Percentiles rank a stretch among this genome's conserved stretches.
These are phyloP conservation scores for Fraxinus albicans DNA, from an alignment of 305 asterid species.

Conservation along the genomic window DNA sequence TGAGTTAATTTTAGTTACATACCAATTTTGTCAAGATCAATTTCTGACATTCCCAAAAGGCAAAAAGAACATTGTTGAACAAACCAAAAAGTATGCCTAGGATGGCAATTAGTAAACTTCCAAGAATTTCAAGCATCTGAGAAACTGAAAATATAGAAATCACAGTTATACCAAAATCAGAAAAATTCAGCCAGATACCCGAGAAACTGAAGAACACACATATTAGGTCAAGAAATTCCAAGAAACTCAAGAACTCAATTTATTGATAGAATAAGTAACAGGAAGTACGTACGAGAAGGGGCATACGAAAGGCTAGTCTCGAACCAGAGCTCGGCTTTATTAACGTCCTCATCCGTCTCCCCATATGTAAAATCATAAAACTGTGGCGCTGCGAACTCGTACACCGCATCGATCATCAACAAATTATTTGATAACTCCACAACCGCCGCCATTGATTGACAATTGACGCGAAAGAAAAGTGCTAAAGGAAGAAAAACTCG, in stretches of 20 bases:
- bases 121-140: background rate
- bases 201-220: background rate
- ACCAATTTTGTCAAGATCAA: background rate
- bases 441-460: slow-evolving; percentile 31
- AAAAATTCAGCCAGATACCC: background rate
- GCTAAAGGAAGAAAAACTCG: background rate
- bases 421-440: slow-evolving; percentile 40
- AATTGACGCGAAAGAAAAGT: background rate
- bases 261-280: background rate
- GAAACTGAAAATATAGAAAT: background rate
- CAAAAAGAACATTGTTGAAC: background rate
- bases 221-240: background rate
- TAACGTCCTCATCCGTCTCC: slow-evolving; percentile 58
- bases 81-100: background rate
- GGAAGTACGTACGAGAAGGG: slow-evolving; percentile 73
- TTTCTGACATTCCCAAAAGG: background rate
- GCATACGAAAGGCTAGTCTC: slow-evolving; percentile 53
- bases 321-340: slow-evolving; percentile 80
- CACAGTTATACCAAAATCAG: background rate
- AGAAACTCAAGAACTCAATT: background rate
- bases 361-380: slow-evolving; percentile 59
- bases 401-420: slow-evolving; percentile 52
- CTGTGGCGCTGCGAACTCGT: slow-evolving; percentile 73
- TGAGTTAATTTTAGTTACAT: background rate
- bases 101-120: background rate